phyloP scores from a whole-genome alignment of 129 eudicot genomes.

The Saposhnikovia divaricata region DNA sequence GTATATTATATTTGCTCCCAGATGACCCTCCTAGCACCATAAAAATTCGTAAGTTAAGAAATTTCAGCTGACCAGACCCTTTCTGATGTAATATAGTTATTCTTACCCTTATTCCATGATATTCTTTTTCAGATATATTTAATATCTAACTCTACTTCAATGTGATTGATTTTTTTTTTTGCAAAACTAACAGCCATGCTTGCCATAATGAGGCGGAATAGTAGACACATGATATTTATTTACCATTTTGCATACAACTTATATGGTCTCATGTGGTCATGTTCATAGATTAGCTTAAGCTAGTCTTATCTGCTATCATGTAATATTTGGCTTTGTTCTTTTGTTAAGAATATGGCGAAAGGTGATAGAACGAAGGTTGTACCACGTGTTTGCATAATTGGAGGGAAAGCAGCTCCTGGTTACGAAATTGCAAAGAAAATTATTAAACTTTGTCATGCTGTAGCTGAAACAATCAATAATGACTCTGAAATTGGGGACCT shows the following conservation, averaged over 20 bases:
- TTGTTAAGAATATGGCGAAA: conserved; percentile 37
- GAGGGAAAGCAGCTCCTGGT: conserved; percentile 66
- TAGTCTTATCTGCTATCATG: background rate
- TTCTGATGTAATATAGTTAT: background rate
- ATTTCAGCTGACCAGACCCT: background rate
- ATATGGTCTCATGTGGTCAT: background rate
- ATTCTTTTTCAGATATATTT: background rate
- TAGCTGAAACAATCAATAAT: conserved; percentile 44
- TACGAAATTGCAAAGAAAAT: conserved; percentile 55
- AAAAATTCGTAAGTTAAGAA: background rate
- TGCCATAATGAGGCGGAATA: background rate
- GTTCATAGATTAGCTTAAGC: conserved; percentile 6
- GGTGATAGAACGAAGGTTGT: conserved; percentile 36
- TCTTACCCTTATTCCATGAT: background rate
- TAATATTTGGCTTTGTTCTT: conserved; percentile 1
- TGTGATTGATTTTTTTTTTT: background rate
- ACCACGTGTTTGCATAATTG: conserved; percentile 52
- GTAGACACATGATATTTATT: background rate
- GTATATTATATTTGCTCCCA: background rate
- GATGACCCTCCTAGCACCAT: background rate
- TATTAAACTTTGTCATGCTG: conserved; percentile 57
- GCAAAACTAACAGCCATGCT: background rate
- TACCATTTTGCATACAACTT: background rate
- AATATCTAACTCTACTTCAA: background rate
- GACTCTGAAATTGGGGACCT: conserved; percentile 46